Evolutionary conservation across 192 early-diverging fungal species (phyloP).

Genomic region (Podila horticola): DNA sequence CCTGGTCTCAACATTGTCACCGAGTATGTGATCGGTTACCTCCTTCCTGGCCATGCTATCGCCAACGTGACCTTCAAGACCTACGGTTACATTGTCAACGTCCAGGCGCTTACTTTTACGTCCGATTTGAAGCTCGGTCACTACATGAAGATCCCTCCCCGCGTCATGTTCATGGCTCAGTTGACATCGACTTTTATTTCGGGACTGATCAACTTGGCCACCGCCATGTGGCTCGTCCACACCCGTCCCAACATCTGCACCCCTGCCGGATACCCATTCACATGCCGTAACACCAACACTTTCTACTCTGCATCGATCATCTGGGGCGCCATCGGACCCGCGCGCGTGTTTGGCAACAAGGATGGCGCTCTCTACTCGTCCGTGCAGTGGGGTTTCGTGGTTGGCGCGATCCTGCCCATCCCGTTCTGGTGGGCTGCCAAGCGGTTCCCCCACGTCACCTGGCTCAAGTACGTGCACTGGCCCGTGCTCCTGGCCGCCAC

Average conservation of each 20-base stretch:
- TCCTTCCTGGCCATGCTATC: constrained; percentile 79
- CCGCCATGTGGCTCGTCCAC: constrained; percentile 52
- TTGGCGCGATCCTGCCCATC: too few relatives aligned
- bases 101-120: constrained; percentile 75
- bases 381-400: background rate
- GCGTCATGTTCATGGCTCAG: constrained; percentile 65
- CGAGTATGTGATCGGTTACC: constrained; percentile 84
- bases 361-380: constrained; percentile 14
- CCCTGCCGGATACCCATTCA: constrained; percentile 44
- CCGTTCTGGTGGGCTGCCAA: too few relatives aligned
- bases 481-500: too few relatives aligned
- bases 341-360: constrained; percentile 59
- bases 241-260: constrained; percentile 52
- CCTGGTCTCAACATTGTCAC: constrained; percentile 68
- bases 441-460: too few relatives aligned
- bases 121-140: constrained; percentile 78
- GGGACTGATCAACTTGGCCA: constrained; percentile 58
- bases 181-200: constrained; percentile 64
- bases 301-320: constrained; percentile 73
- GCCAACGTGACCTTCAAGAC: constrained; percentile 88
- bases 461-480: constrained; percentile 68
- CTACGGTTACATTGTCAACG: constrained; percentile 76
- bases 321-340: constrained; percentile 78
- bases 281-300: constrained; percentile 52
- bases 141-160: constrained; percentile 75